phyloP scores from a whole-genome alignment of 176 grass and related monocot genomes.

The Oryza australiensis region DNA sequence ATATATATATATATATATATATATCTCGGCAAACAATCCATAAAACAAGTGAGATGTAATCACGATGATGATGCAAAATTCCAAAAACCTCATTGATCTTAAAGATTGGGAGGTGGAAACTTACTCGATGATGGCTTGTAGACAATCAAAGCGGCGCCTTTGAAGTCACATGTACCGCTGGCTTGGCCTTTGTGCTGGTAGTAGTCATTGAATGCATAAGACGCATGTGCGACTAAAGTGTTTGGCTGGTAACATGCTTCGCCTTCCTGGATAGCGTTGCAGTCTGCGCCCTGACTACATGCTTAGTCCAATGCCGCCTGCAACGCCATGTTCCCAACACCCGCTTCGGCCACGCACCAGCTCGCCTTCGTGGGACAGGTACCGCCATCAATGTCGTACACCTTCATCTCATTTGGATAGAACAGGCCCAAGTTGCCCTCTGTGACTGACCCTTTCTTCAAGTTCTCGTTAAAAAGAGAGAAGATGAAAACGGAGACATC shows the following conservation, averaged over 20 bases:
- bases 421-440: conserved; percentile 74
- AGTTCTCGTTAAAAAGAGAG: conserved; percentile 73
- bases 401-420: no score
- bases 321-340: neutral
- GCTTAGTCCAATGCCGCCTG: neutral
- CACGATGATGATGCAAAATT: no score
- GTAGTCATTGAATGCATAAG: conserved; percentile 49
- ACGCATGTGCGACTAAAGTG: conserved; percentile 47
- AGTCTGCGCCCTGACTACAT: conserved; percentile 48
- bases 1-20: no score
- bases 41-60: no score
- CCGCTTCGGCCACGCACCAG: conserved; percentile 51
- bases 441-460: conserved; percentile 26
- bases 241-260: conserved; percentile 44
- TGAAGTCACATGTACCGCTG: conserved; percentile 32
- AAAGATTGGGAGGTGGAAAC: no score
- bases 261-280: conserved; percentile 52
- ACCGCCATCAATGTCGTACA: no score
- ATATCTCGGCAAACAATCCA: no score
- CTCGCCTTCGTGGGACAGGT: neutral
- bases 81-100: no score
- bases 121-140: no score
- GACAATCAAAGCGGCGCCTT: conserved; percentile 33
- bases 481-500: conserved; percentile 62
- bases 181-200: conserved; percentile 30